phyloP scores from a whole-genome alignment of 164 flowering plant genomes.

The Vitis riparia region DNA sequence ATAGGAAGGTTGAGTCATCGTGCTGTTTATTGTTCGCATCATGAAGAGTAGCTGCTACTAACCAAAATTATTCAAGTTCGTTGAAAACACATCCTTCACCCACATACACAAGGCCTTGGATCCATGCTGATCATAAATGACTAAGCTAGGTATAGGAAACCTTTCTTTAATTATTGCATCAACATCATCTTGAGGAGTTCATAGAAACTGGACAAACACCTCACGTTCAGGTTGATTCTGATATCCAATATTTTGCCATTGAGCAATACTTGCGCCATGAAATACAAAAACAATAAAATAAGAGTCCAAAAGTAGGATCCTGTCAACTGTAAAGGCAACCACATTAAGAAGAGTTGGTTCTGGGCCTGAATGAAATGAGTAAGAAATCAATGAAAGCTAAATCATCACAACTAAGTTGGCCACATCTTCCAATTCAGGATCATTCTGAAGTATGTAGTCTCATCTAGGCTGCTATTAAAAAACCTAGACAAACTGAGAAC shows the following conservation, averaged over 20 bases:
- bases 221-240: slow-evolving; percentile 82
- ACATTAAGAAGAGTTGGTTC: slow-evolving; percentile 95
- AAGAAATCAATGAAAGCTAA: slow-evolving; percentile 93
- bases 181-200: slow-evolving; percentile 78
- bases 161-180: slow-evolving; percentile 78
- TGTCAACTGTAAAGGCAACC: slow-evolving; percentile 85
- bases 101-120: slow-evolving; percentile 55
- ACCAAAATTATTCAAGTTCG: slow-evolving; percentile 35
- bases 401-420: slow-evolving; percentile 95
- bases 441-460: slow-evolving; percentile 95
- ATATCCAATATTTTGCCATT: slow-evolving; percentile 93
- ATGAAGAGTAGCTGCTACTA: slow-evolving; percentile 62
- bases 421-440: slow-evolving; percentile 84
- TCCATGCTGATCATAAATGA: slow-evolving; percentile 95
- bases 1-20: slow-evolving; percentile 24
- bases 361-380: slow-evolving; percentile 78
- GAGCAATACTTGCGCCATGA: slow-evolving; percentile 90
- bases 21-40: slow-evolving; percentile 26
- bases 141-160: slow-evolving; percentile 91
- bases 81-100: neutral
- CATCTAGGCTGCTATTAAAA: slow-evolving; percentile 96
- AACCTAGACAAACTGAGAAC: slow-evolving; percentile 99
- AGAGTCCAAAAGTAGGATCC: slow-evolving; percentile 83
- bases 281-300: slow-evolving; percentile 88
- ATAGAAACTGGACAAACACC: slow-evolving; percentile 82